Evolutionary conservation across 2,329 filamentous ascomycete genomes (phyloP).

Genomic region (Neofusicoccum laricinum): DNA sequence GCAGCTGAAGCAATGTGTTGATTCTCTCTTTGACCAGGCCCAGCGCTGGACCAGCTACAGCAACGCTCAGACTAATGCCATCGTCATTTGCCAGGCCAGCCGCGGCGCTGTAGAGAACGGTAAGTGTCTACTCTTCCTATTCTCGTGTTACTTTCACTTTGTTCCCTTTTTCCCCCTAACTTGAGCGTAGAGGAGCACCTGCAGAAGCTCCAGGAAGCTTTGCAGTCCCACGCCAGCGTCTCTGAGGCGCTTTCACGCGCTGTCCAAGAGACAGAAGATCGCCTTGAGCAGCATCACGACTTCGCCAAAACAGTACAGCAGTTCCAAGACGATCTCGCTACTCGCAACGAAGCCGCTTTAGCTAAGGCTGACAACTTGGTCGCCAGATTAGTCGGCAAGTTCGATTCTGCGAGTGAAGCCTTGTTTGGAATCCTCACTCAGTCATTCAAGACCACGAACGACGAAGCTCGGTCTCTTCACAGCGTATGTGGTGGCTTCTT

Average conservation of each 20-base stretch:
- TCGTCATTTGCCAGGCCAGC: constrained; percentile 61
- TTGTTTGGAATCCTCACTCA: not conserved
- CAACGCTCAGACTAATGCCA: constrained; percentile 59
- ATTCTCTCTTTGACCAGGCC: constrained; percentile 51
- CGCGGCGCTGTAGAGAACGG: constrained; percentile 58
- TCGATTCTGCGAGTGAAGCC: not conserved
- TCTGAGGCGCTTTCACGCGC: constrained; percentile 24
- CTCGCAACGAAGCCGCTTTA: not conserved
- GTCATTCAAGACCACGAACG: not conserved
- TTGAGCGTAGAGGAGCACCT: constrained; percentile 25
- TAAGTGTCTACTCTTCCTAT: constrained; percentile 18
- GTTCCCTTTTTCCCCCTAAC: not conserved
- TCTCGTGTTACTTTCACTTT: not conserved
- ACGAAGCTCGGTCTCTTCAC: not conserved
- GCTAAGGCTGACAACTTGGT: not conserved
- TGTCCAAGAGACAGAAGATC: constrained; percentile 25
- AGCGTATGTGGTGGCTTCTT: not conserved
- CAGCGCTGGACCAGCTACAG: constrained; percentile 65
- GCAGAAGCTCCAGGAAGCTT: constrained; percentile 32
- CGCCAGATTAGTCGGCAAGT: not conserved
- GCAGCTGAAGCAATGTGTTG: constrained; percentile 51
- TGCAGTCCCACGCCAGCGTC: constrained; percentile 26
- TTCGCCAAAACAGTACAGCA: constrained; percentile 24
- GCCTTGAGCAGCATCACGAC: constrained; percentile 25
- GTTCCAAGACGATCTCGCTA: constrained; percentile 20